These are phyloP conservation scores for Heritiera fomes DNA, from an alignment of 345 rosid species.

Conservation along the genomic window DNA sequence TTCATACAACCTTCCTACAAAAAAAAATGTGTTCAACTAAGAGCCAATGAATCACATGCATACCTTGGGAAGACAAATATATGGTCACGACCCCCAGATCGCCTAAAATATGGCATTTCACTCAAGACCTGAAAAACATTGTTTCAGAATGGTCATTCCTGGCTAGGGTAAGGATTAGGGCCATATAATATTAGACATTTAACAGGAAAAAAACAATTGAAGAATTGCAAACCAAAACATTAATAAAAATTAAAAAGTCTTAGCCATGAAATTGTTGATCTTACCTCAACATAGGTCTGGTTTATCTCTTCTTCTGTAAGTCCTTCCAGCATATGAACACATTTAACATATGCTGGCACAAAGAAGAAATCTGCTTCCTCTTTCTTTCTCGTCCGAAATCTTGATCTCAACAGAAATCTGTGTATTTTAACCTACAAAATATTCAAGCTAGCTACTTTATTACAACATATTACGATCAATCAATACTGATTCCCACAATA, in stretches of 20 bases:
- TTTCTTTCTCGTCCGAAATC: conserved; percentile 39
- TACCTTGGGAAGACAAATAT: conserved; percentile 94
- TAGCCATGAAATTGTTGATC: neutral
- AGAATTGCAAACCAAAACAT: too few species aligned
- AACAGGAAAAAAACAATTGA: neutral
- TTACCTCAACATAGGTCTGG: conserved; percentile 44
- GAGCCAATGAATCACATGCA: neutral
- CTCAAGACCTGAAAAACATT: conserved; percentile 57
- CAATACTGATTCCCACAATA: neutral
- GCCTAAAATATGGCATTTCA: conserved; percentile 87
- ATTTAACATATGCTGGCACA: conserved; percentile 49
- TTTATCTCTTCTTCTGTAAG: conserved; percentile 46
- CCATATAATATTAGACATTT: neutral
- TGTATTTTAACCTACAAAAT: conserved; percentile 46
- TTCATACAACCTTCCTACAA: neutral
- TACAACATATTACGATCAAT: neutral
- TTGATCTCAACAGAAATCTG: conserved; percentile 34
- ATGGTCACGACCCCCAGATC: conserved; percentile 95
- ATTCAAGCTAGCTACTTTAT: neutral
- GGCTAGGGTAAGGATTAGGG: neutral
- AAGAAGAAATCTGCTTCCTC: conserved; percentile 53
- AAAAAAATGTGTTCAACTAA: neutral
- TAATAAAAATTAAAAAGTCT: too few species aligned
- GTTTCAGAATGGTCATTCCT: neutral
- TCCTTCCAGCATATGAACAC: conserved; percentile 51